phyloP scores from a whole-genome alignment of 2,329 filamentous ascomycete species.

The Hypomyces rosellus region DNA sequence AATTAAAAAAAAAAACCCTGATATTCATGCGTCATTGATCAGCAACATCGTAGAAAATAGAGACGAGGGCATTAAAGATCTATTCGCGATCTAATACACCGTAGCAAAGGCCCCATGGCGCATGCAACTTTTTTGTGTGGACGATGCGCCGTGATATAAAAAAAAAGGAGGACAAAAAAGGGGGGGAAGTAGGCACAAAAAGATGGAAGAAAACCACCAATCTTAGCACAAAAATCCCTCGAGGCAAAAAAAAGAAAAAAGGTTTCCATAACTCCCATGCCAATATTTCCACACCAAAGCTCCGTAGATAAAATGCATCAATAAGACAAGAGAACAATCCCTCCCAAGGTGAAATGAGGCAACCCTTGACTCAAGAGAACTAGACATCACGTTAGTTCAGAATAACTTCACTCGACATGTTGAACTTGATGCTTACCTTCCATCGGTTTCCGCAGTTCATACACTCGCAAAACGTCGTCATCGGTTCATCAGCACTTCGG shows the following conservation, averaged over 20 bases:
- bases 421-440: slow-evolving; percentile 49
- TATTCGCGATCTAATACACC: slow-evolving; percentile 9
- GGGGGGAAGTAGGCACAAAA: not conserved
- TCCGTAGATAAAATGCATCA: not conserved
- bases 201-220: not conserved
- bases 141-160: not conserved
- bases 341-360: not conserved
- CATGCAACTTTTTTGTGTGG: not conserved
- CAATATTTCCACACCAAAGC: not conserved
- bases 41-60: too few relatives aligned
- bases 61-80: slow-evolving; percentile 1
- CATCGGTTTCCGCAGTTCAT: slow-evolving; percentile 63
- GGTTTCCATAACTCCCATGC: slow-evolving; percentile 12
- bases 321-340: not conserved
- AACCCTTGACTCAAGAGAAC: not conserved
- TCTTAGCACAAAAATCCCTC: not conserved
- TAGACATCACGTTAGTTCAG: not conserved
- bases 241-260: not conserved
- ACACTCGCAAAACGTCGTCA: slow-evolving; percentile 71
- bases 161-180: not conserved
- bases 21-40: not conserved
- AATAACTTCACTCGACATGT: not conserved
- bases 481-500: slow-evolving; percentile 87
- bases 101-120: not conserved
- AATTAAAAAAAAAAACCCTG: not conserved